These are phyloP conservation scores for Heterobasidion occidentale DNA, from an alignment of 1,284 basidiomycete genomes.

Conservation along the genomic window DNA sequence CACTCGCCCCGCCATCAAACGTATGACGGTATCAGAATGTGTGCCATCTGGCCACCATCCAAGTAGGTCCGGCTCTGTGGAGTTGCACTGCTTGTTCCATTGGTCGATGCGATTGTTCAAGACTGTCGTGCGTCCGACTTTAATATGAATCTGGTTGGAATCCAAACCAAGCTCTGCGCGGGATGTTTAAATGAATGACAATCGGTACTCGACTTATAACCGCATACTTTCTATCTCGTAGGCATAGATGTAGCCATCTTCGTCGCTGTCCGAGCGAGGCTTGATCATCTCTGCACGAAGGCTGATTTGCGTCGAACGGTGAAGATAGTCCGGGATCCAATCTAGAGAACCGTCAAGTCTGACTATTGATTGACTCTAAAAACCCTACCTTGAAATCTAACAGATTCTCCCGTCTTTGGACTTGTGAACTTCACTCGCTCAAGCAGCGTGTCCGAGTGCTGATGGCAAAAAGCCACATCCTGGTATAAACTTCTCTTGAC, in stretches of 20 bases:
- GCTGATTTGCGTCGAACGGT: slow-evolving; percentile 50
- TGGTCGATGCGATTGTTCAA: slow-evolving; percentile 50
- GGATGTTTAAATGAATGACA: no score
- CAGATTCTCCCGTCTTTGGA: slow-evolving; percentile 35
- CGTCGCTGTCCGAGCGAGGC: slow-evolving; percentile 47
- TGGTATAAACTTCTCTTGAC: slow-evolving; percentile 40
- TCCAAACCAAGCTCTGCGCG: no score
- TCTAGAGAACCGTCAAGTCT: slow-evolving; percentile 29
- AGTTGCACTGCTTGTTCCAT: slow-evolving; percentile 64
- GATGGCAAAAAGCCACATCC: slow-evolving; percentile 50
- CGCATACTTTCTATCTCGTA: slow-evolving; percentile 63
- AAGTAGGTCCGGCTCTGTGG: slow-evolving; percentile 39
- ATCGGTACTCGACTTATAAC: no score
- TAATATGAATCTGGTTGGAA: slow-evolving; percentile 31
- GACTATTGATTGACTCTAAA: background rate
- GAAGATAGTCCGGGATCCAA: slow-evolving; percentile 63
- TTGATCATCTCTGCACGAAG: slow-evolving; percentile 68
- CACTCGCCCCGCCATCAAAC: slow-evolving; percentile 37
- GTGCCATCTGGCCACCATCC: slow-evolving; percentile 42
- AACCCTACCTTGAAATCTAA: slow-evolving; percentile 46
- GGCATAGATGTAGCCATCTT: slow-evolving; percentile 67
- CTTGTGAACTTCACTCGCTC: slow-evolving; percentile 44
- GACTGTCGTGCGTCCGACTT: slow-evolving; percentile 44
- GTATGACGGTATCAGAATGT: slow-evolving; percentile 19
- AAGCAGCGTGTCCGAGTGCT: slow-evolving; percentile 54